phyloP scores from a whole-genome alignment of 192 early-diverging fungal species.

The Spizellomyces sp. region DNA sequence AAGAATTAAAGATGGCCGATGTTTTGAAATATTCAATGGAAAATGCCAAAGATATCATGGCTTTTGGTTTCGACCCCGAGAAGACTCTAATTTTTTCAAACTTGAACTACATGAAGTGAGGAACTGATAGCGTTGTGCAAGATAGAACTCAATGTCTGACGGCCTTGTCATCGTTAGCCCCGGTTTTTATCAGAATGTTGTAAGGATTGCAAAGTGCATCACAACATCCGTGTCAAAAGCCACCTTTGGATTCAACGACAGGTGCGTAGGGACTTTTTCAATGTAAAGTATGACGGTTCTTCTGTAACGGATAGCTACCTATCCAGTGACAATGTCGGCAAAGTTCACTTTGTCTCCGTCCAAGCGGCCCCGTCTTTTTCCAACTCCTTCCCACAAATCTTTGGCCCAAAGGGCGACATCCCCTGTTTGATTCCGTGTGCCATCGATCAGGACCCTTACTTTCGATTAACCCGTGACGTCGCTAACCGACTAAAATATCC shows the following conservation, averaged over 20 bases:
- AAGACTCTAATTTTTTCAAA: constrained; percentile 98
- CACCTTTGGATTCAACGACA: constrained; percentile 90
- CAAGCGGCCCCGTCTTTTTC: constrained; percentile 95
- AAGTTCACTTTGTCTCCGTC: constrained; percentile 90
- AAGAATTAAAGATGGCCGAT: constrained; percentile 81
- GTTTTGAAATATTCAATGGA: constrained; percentile 70
- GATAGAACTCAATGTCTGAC: neutral
- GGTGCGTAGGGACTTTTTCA: constrained; percentile 29
- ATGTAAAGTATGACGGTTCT: constrained; percentile 1
- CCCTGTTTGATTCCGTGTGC: constrained; percentile 97
- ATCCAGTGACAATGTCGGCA: constrained; percentile 81
- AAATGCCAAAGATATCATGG: constrained; percentile 93
- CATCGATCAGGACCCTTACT: constrained; percentile 99
- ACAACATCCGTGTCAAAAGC: constrained; percentile 80
- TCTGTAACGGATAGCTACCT: neutral
- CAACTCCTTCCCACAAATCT: constrained; percentile 94
- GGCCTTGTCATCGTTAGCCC: constrained; percentile 49
- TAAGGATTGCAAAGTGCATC: constrained; percentile 85
- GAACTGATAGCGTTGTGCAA: constrained; percentile 8
- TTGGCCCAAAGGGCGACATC: constrained; percentile 84
- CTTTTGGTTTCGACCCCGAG: constrained; percentile 91
- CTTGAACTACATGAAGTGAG: constrained; percentile 84
- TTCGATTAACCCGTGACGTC: constrained; percentile 95
- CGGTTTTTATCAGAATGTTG: constrained; percentile 93
- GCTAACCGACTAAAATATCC: constrained; percentile 90